A percentile compares a stretch with the other conserved stretches of the same genome.
These are phyloP conservation scores for Emericellopsis cladophorae DNA, from an alignment of 2,329 filamentous ascomycete species.

Conservation along the genomic window DNA sequence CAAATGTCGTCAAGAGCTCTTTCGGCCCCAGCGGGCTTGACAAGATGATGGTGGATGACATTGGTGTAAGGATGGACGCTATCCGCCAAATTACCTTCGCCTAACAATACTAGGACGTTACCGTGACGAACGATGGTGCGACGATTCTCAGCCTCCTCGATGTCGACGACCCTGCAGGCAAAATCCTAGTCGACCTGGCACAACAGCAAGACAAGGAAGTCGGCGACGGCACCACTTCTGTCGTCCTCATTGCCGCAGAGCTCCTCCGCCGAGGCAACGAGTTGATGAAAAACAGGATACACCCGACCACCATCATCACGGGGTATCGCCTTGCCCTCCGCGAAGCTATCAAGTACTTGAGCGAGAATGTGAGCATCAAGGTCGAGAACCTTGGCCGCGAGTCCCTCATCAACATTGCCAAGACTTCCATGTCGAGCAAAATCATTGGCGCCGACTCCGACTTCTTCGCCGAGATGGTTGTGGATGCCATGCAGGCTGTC, in stretches of 20 bases:
- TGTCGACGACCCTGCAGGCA: slow-evolving; percentile 94
- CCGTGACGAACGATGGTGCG: slow-evolving; percentile 96
- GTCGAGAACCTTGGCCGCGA: slow-evolving; percentile 86
- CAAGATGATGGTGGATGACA: slow-evolving; percentile 99
- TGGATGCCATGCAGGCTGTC: slow-evolving; percentile 90
- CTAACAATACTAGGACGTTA: slow-evolving; percentile 59
- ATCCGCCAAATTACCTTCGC: not conserved
- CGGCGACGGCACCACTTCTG: slow-evolving; percentile 94
- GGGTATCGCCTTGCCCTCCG: slow-evolving; percentile 91
- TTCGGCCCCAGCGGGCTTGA: slow-evolving; percentile 95
- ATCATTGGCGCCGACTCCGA: slow-evolving; percentile 93
- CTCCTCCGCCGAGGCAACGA: slow-evolving; percentile 89
- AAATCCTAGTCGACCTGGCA: slow-evolving; percentile 93
- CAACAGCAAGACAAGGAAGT: slow-evolving; percentile 99
- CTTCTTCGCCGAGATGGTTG: slow-evolving; percentile 95
- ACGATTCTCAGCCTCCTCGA: slow-evolving; percentile 93
- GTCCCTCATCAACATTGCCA: slow-evolving; percentile 86
- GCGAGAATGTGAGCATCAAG: slow-evolving; percentile 93
- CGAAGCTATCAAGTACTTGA: slow-evolving; percentile 97
- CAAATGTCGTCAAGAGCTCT: slow-evolving; percentile 98
- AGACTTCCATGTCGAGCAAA: slow-evolving; percentile 99
- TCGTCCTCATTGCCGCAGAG: slow-evolving; percentile 94
- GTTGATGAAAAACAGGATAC: slow-evolving; percentile 99
- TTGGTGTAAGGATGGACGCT: slow-evolving; percentile 54
- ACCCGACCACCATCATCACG: slow-evolving; percentile 98